Conservation (phyloP, 2,329 filamentous ascomycete species). For the Botrytis medusae region DNA sequence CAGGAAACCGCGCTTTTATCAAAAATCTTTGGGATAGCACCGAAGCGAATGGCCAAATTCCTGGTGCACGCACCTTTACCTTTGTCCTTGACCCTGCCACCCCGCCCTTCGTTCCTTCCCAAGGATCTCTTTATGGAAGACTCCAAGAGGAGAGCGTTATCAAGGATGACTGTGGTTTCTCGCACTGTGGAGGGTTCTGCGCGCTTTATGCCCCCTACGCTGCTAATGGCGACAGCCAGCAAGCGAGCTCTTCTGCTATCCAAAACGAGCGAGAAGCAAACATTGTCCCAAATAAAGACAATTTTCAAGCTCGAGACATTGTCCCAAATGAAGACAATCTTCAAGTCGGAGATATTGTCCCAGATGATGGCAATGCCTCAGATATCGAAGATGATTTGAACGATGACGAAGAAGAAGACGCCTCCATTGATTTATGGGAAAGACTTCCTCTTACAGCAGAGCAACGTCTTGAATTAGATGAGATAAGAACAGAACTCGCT, state of each 20-base stretch:
- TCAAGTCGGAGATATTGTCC: no score
- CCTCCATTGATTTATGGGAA: no score
- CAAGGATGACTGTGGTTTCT: background rate
- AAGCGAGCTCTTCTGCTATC: background rate
- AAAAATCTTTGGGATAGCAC: background rate
- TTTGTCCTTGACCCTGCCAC: background rate
- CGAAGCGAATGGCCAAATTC: background rate
- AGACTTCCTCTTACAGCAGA: no score
- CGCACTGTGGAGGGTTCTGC: background rate
- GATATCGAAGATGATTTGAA: no score
- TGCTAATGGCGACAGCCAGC: background rate
- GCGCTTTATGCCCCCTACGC: background rate
- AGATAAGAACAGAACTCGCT: no score
- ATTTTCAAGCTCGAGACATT: no score
- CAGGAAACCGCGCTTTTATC: background rate
- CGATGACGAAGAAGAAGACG: no score
- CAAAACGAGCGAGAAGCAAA: background rate
- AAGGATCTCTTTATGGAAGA: background rate
- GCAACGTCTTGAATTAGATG: no score
- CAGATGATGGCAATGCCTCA: no score
- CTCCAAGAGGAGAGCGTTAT: background rate
- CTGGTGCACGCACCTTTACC: background rate
- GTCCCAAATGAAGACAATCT: no score
- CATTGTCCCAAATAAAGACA: background rate
- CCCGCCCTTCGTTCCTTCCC: background rate